Evolutionary conservation across 129 eudicot species (phyloP).

Genomic region (Flaveria bidentis): DNA sequence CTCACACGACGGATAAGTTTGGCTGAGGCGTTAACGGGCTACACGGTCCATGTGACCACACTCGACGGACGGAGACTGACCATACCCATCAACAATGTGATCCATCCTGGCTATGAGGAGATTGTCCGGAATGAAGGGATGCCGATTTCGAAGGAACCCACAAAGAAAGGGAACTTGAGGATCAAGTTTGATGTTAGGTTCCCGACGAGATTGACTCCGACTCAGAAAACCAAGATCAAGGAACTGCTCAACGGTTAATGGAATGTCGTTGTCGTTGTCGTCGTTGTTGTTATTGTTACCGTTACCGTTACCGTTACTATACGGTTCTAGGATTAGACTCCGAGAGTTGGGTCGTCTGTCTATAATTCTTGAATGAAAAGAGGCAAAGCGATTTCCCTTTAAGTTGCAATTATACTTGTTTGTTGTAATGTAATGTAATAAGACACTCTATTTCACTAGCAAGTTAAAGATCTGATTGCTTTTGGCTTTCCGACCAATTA

Average conservation of each 20-base stretch:
- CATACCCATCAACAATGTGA: conserved; percentile 28
- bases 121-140: conserved; percentile 38
- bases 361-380: too few relatives aligned
- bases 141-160: conserved; percentile 42
- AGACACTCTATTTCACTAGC: too few relatives aligned
- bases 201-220: conserved; percentile 29
- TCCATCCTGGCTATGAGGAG: conserved; percentile 32
- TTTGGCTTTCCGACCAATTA: too few relatives aligned
- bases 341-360: too few relatives aligned
- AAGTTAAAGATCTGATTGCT: too few relatives aligned
- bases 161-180: conserved; percentile 34
- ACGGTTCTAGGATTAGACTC: too few relatives aligned
- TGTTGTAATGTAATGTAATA: too few relatives aligned
- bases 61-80: conserved; percentile 37
- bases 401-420: too few relatives aligned
- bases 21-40: conserved; percentile 43
- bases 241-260: conserved; percentile 32
- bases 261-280: not conserved
- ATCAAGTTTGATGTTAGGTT: conserved; percentile 38
- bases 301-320: too few relatives aligned
- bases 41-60: conserved; percentile 32
- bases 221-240: conserved; percentile 33
- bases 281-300: too few relatives aligned
- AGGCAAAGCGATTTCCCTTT: too few relatives aligned
- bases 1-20: conserved; percentile 24